These are phyloP conservation scores for Phytopythium sindhum DNA, from an alignment of 352 stramenopile genomes.

Conservation along the genomic window DNA sequence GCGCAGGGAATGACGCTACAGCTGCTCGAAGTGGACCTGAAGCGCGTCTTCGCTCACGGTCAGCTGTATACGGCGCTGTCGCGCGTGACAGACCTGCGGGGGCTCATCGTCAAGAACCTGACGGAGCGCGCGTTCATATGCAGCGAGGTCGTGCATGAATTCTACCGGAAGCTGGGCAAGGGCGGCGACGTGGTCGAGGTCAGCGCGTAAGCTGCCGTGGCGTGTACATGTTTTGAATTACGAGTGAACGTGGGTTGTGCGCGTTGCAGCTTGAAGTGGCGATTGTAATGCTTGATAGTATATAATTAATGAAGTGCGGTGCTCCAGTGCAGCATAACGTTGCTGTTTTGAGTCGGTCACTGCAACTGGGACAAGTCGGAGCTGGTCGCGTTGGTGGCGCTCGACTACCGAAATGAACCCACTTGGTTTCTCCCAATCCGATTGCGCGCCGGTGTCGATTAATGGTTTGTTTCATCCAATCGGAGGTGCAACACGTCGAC, in stretches of 20 bases:
- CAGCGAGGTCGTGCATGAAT: conserved; percentile 4
- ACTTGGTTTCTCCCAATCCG: neutral
- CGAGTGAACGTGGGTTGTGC: neutral
- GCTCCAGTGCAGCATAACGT: too few species aligned
- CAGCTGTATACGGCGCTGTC: conserved; percentile 12
- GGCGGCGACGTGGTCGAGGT: neutral
- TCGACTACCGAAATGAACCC: conserved; percentile 6
- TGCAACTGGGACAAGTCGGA: neutral
- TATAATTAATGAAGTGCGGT: neutral
- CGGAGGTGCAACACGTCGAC: neutral
- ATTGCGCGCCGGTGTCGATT: neutral
- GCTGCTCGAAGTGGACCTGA: conserved; percentile 11
- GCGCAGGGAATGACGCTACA: conserved; percentile 11
- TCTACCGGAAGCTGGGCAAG: conserved; percentile 6
- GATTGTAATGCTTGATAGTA: neutral
- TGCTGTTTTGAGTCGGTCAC: too few species aligned
- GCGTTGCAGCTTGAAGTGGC: too few species aligned
- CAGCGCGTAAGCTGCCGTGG: neutral
- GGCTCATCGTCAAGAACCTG: conserved; percentile 12
- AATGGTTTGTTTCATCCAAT: neutral
- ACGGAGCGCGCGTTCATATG: conserved; percentile 6
- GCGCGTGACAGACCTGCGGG: conserved; percentile 9
- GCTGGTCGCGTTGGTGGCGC: neutral
- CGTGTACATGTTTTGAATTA: neutral
- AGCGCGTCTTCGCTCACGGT: conserved; percentile 8